Conservation (phyloP, 2,329 filamentous ascomycete genomes). For the Hymenoscyphus salicellus region DNA sequence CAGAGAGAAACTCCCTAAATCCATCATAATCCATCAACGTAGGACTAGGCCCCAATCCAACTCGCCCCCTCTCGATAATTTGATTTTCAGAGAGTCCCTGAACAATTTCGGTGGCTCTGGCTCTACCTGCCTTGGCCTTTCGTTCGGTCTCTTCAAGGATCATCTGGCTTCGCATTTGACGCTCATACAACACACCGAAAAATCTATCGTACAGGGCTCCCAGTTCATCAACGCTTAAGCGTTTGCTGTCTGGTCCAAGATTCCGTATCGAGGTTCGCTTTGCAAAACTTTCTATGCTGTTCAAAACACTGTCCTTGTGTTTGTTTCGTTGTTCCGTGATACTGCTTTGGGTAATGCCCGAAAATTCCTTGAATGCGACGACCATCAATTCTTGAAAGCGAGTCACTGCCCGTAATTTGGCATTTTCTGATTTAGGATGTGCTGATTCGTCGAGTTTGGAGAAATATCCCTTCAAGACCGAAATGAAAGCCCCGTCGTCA, state of each 20-base stretch:
- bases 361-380: conserved; percentile 97
- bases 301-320: conserved; percentile 90
- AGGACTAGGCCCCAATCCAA: conserved; percentile 83
- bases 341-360: conserved; percentile 87
- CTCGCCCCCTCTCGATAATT: conserved; percentile 75
- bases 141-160: conserved; percentile 73
- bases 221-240: conserved; percentile 79
- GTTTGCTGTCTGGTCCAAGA: conserved; percentile 91
- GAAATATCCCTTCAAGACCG: conserved; percentile 92
- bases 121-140: conserved; percentile 59
- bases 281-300: conserved; percentile 95
- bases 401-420: conserved; percentile 89
- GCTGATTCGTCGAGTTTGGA: conserved; percentile 89
- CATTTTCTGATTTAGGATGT: conserved; percentile 91
- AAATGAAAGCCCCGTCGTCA: conserved; percentile 96
- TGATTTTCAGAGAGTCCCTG: conserved; percentile 41
- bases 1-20: conserved; percentile 89
- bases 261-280: conserved; percentile 96
- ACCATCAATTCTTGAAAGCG: conserved; percentile 98
- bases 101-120: conserved; percentile 50
- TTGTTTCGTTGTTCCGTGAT: conserved; percentile 85
- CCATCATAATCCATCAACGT: conserved; percentile 97
- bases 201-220: conserved; percentile 91
- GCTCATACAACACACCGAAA: conserved; percentile 86
- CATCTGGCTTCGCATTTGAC: conserved; percentile 76